Evolutionary conservation across 2,329 filamentous ascomycete genomes (phyloP), one percentile per base, ranked within the genome.

Genomic region (Nemania sp.): DNA sequence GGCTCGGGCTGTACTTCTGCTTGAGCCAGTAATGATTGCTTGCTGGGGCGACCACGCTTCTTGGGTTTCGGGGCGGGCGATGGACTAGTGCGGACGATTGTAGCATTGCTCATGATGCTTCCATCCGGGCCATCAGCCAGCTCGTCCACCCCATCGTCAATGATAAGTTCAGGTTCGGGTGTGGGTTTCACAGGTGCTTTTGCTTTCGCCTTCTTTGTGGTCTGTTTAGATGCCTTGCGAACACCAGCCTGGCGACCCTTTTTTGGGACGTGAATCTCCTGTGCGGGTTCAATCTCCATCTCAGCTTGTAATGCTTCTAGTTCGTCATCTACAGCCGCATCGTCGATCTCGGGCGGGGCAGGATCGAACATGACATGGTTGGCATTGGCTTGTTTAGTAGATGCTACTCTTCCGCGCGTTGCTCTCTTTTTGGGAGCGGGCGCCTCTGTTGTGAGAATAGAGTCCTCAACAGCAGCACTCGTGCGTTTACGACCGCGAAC

Each of bases 361-460:
- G 80, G 76, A 47, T 84, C 76, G 52, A 83, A 79, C 77, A 83
- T 82, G 54, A 75, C 74, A 57, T 76, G 80, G 26, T 77, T 72
- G 2, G 66, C 62, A 9, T 57, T 55, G n/a, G n/a, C n/a, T 15
- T 50, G 44, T 1, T 60, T 61, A 17, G 66, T 22, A 17, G 57
- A 58, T 9, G n/a, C 46, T 11, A 37, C 34, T 33, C 77, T 77
- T n/a, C 70, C 71, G 39, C 76, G 77, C 1, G 78, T 80, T 1
- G 79, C 77, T 39, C 82, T 79, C 68, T 83, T 86, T 69, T 88
- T 89, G 0, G 77, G 64, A 1, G 81, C 79, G 6, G 80, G 80
- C 0, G 72, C 76, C 49, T 81, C 78, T 3, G 72, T 67, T 5
- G 71, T 65, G 37, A 76, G 56, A 1, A 66, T 68, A 0, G 77